phyloP scores from a whole-genome alignment of 768 basidiomycete genomes.

The Lentinula sp. region DNA sequence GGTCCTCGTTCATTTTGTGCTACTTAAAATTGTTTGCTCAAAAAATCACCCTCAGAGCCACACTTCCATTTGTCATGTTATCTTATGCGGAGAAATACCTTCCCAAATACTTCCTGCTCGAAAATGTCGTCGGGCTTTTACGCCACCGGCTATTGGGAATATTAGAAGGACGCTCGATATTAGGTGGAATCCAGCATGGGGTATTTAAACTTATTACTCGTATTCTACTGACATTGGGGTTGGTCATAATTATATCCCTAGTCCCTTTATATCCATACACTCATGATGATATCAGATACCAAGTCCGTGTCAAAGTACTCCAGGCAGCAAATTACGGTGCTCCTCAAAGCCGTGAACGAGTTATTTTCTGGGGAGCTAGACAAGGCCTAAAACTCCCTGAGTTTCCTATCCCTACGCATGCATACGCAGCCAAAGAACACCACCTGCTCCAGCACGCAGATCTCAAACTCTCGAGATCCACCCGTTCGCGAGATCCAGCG shows the following conservation, averaged over 20 bases:
- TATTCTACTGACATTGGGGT: constrained; percentile 60
- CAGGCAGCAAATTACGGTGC: constrained; percentile 71
- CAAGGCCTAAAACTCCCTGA: constrained; percentile 51
- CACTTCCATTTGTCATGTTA: constrained; percentile 65
- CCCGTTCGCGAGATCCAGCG: constrained; percentile 34
- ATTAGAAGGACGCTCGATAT: constrained; percentile 20
- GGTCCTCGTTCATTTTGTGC: constrained; percentile 27
- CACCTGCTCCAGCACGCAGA: constrained; percentile 38
- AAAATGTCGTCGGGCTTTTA: constrained; percentile 67
- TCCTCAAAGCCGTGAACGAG: constrained; percentile 60
- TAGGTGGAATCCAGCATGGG: constrained; percentile 42
- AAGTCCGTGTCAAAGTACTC: constrained; percentile 56
- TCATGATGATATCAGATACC: constrained; percentile 41
- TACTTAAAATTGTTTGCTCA: neutral
- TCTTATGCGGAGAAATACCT: constrained; percentile 61
- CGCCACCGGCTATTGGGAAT: constrained; percentile 38
- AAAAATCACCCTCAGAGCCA: constrained; percentile 34
- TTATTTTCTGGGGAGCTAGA: constrained; percentile 66
- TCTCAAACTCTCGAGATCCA: constrained; percentile 28
- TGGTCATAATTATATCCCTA: constrained; percentile 14
- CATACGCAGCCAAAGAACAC: constrained; percentile 28
- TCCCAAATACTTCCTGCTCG: constrained; percentile 60
- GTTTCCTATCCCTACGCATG: constrained; percentile 62
- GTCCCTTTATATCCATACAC: neutral
- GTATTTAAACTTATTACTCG: constrained; percentile 65